These are phyloP conservation scores for Neopestalotiopsis rosae DNA, from an alignment of 2,329 filamentous ascomycete species.

Conservation along the genomic window DNA sequence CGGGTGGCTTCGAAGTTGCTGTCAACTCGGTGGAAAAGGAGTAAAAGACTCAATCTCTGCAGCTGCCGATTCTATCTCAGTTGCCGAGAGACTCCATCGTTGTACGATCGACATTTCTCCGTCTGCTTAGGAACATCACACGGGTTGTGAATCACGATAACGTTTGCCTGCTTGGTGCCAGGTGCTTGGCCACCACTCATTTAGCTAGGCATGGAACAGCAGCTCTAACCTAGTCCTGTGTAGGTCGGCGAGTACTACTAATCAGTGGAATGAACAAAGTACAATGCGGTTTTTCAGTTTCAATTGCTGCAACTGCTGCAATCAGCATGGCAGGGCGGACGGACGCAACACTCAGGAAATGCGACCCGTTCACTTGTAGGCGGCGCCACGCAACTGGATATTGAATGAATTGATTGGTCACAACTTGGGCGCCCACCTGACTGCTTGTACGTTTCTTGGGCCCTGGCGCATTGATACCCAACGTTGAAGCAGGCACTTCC, in stretches of 20 bases:
- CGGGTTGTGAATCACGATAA: background rate
- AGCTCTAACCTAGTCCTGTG: background rate
- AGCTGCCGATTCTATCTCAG: conserved; percentile 2
- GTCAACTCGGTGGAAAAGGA: background rate
- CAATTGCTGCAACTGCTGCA: conserved; percentile 28
- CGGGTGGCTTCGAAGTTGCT: background rate
- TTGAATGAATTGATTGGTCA: conserved; percentile 35
- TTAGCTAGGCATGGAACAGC: background rate
- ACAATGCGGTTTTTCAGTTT: conserved; percentile 22
- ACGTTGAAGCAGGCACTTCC: conserved; percentile 35
- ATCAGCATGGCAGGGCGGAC: conserved; percentile 24
- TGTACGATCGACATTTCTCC: background rate
- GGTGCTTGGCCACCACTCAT: background rate
- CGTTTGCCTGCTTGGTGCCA: background rate
- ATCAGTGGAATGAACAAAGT: conserved; percentile 28
- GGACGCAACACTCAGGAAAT: conserved; percentile 13
- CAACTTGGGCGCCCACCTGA: conserved; percentile 35
- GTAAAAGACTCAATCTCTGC: background rate
- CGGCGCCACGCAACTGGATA: conserved; percentile 15
- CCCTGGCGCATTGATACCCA: conserved; percentile 52
- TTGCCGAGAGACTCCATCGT: background rate
- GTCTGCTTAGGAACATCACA: background rate
- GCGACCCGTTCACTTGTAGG: background rate
- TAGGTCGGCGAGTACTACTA: conserved; percentile 5
- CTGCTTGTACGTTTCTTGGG: conserved; percentile 40